phyloP scores from a whole-genome alignment of 495 filamentous ascomycete genomes.

The Neurospora sp. region DNA sequence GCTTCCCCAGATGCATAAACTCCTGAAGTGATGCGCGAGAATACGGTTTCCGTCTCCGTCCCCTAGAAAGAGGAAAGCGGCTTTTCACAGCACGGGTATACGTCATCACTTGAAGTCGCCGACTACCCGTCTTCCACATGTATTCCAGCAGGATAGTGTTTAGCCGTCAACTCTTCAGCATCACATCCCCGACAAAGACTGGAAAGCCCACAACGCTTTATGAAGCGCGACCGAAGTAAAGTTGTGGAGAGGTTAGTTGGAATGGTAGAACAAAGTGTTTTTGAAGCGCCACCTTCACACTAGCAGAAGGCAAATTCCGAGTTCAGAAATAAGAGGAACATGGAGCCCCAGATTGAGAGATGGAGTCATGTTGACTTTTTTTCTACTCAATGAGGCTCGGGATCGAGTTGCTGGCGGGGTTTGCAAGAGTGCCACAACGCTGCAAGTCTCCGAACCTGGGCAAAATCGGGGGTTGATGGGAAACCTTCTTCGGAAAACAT shows the following conservation, averaged over 20 bases:
- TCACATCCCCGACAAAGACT: background rate
- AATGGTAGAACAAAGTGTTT: background rate
- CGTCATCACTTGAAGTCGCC: background rate
- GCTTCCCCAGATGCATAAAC: background rate
- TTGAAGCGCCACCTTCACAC: background rate
- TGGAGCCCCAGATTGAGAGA: background rate
- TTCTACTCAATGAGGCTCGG: background rate
- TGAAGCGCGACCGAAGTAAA: background rate
- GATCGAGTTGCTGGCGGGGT: background rate
- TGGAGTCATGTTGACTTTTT: background rate
- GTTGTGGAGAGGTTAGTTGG: background rate
- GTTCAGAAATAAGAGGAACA: background rate
- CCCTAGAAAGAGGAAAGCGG: slow-evolving; percentile 1
- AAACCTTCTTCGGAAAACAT: background rate
- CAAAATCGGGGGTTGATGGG: background rate
- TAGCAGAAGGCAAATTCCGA: background rate
- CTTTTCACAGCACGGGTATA: slow-evolving; percentile 1
- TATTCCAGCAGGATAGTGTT: background rate
- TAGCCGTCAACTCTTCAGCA: background rate
- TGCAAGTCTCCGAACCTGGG: background rate
- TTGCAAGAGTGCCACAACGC: background rate
- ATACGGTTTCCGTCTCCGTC: slow-evolving; percentile 3
- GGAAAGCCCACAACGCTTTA: background rate
- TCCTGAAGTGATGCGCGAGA: background rate
- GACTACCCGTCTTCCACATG: background rate